phyloP scores from a whole-genome alignment of 257 asterid genomes.

The Solanum clarkiae region DNA sequence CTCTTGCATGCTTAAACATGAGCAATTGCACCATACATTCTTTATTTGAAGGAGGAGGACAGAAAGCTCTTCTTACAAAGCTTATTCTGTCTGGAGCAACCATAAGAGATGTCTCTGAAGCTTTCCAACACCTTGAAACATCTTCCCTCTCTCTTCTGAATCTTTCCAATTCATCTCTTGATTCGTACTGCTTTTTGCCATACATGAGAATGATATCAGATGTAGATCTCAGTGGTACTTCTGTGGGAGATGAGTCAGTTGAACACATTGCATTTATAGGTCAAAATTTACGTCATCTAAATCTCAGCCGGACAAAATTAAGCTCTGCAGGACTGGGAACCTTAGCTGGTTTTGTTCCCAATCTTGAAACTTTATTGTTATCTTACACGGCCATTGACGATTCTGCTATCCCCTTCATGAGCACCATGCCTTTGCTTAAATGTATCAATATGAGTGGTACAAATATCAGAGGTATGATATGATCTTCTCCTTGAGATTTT shows the following conservation, averaged over 20 bases:
- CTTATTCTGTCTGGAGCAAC: conserved; percentile 57
- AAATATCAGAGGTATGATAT: conserved; percentile 47
- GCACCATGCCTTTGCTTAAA: conserved; percentile 66
- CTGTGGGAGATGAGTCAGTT: conserved; percentile 38
- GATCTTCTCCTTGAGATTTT: not conserved
- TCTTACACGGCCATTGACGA: conserved; percentile 52
- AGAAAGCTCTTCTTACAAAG: conserved; percentile 35
- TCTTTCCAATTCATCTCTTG: conserved; percentile 42
- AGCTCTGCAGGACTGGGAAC: conserved; percentile 53
- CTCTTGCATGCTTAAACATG: conserved; percentile 63
- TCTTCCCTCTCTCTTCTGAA: conserved; percentile 42
- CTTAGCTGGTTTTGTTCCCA: conserved; percentile 65
- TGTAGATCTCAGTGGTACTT: conserved; percentile 54
- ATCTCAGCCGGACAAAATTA: conserved; percentile 59
- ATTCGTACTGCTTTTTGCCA: conserved; percentile 40
- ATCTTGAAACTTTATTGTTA: conserved; percentile 59
- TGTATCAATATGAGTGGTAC: conserved; percentile 50
- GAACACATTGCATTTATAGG: conserved; percentile 45
- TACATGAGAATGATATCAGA: conserved; percentile 43
- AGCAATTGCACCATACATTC: conserved; percentile 70
- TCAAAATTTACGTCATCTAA: conserved; percentile 41
- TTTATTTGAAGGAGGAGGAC: conserved; percentile 38
- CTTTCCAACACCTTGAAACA: conserved; percentile 37
- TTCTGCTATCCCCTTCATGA: conserved; percentile 40
- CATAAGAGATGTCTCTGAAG: conserved; percentile 29